Evolutionary conservation across 2,329 filamentous ascomycete species (phyloP), one percentile per base, ranked within the genome.

Genomic region (Periglandula ipomoeae): DNA sequence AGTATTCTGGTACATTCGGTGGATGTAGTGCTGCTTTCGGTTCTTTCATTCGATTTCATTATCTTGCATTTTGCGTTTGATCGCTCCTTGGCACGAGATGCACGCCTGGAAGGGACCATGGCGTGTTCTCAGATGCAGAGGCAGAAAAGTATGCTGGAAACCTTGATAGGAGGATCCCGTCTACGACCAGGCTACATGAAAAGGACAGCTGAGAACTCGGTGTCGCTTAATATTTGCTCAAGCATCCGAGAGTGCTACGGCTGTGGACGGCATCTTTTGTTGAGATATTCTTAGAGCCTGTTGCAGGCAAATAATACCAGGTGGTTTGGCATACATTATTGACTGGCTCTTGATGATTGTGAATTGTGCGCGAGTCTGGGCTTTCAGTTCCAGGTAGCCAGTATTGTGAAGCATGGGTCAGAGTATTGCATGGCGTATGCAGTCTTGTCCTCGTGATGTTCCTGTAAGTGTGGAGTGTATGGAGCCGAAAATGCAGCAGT

Each of bases 221-320:
- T 56, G 54, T 53, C 53, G 53, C 52, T 48, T 55, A 55, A 54
- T 54, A 42, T 49, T 40, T 51, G 52, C 44, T 48, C 50, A 39
- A 20, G 37, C 5, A 24, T 15, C 26, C 47, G 51, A 19, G 20
- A 15, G 26, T 41, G 35, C 45, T 23, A 11, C 38, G 41, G 41
- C 26, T 43, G 15, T 43, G 26, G 41, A n/a, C 15, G 41, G 41
- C 41, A 43, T 43, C 26, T 43, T 43, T 30, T 43, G 41, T 43
- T 43, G 41, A 43, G 41, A 43, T 34, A 27, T 26, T 23, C 24
- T 35, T 19, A 38, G 3, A 23, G 44, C 44, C 44, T 24, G 11
- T 24, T 30, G 24, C n/a, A 30, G 41, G 41, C 41, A 23, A 15
- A 32, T 43, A 43, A 43, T 43, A 32, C 15, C 41, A 43, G 41